These are phyloP conservation scores for Flueggea neowawraea DNA, from an alignment of 441 rosid genomes.

Conservation along the genomic window DNA sequence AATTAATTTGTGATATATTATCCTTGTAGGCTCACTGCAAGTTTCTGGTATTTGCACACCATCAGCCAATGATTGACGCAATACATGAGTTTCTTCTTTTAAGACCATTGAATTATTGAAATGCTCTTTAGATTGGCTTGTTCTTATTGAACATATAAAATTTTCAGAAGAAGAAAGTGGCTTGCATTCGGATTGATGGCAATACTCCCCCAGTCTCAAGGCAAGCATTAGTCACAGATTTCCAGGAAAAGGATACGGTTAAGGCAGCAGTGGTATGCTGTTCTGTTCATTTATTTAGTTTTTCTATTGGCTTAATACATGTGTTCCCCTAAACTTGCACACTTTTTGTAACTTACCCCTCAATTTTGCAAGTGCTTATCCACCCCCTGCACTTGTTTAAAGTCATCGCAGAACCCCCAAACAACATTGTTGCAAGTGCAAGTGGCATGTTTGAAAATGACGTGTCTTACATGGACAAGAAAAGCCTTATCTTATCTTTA, in stretches of 20 bases:
- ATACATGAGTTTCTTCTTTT: conserved; percentile 78
- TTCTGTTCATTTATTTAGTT: conserved; percentile 1
- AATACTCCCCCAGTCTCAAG: conserved; percentile 71
- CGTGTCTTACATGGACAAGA: too few relatives aligned
- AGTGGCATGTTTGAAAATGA: too few relatives aligned
- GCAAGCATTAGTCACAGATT: conserved; percentile 80
- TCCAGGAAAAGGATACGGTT: conserved; percentile 75
- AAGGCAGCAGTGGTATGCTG: conserved; percentile 84
- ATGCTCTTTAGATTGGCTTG: conserved; percentile 13
- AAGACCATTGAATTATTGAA: conserved; percentile 29
- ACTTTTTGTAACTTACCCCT: too few relatives aligned
- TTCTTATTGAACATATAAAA: conserved; percentile 21
- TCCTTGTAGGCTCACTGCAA: conserved; percentile 93
- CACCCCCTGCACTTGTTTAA: too few relatives aligned
- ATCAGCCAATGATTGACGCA: conserved; percentile 83
- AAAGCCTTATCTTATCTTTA: too few relatives aligned
- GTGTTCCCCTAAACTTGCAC: too few relatives aligned
- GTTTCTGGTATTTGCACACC: conserved; percentile 95
- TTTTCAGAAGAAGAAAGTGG: conserved; percentile 88
- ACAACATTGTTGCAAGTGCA: too few relatives aligned
- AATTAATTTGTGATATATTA: conserved; percentile 8
- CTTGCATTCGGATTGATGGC: conserved; percentile 92
- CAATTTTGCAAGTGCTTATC: too few relatives aligned
- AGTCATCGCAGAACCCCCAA: too few relatives aligned
- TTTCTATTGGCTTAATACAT: too few relatives aligned